phyloP scores from a whole-genome alignment of 495 filamentous ascomycete genomes.

The Cetradonia linearis region DNA sequence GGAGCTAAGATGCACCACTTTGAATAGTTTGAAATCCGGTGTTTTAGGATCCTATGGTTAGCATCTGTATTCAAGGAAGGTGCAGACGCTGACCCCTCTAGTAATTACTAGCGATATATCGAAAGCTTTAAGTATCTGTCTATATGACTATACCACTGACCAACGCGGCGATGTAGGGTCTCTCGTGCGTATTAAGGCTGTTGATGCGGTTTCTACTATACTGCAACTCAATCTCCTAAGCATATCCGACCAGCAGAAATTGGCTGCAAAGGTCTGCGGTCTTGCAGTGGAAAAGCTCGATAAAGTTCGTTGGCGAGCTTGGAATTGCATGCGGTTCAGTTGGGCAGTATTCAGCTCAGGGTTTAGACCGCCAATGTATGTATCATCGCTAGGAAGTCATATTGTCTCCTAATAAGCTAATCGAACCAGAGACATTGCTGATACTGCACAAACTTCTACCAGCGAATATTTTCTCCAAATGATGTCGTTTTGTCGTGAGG shows the following conservation, averaged over 20 bases:
- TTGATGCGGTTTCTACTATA: conserved; percentile 45
- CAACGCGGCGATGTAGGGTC: conserved; percentile 83
- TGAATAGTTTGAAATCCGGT: conserved; percentile 3
- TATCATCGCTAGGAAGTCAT: neutral
- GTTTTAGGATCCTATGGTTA: conserved; percentile 9
- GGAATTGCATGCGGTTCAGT: conserved; percentile 35
- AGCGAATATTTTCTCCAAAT: conserved; percentile 37
- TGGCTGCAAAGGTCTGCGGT: conserved; percentile 46
- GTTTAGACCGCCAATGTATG: conserved; percentile 8
- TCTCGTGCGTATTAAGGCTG: conserved; percentile 64
- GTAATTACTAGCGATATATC: conserved; percentile 27
- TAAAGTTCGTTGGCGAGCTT: conserved; percentile 65
- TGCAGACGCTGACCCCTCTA: conserved; percentile 3
- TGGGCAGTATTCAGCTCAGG: conserved; percentile 28
- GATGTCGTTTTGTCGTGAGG: conserved; percentile 30
- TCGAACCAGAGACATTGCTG: neutral
- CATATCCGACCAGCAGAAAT: conserved; percentile 19
- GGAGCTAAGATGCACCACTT: conserved; percentile 9
- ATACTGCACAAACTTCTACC: conserved; percentile 18
- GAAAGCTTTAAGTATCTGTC: conserved; percentile 37
- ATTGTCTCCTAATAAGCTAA: neutral
- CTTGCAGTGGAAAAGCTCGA: conserved; percentile 82
- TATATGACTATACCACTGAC: conserved; percentile 86
- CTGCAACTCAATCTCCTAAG: conserved; percentile 24
- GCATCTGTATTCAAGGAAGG: neutral